Percentiles rank a stretch among this genome's conserved stretches.
Evolutionary conservation across 306 rosid genomes (phyloP).

Genomic region (Sechiopsis laciniata): DNA sequence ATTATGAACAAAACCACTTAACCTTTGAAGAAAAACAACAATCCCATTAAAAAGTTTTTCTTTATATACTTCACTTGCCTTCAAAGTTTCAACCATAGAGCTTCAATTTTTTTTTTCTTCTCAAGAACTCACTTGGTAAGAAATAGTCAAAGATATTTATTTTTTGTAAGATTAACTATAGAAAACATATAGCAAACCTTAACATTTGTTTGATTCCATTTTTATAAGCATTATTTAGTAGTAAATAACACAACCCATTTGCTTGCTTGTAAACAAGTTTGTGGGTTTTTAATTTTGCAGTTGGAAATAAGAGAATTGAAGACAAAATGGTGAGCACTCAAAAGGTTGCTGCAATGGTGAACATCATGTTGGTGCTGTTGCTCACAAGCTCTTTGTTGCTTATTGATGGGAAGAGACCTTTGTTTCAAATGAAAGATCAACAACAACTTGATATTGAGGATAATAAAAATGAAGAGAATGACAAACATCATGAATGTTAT

Average conservation of each 20-base stretch:
- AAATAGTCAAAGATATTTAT: not conserved
- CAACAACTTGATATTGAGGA: not conserved
- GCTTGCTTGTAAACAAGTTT: not conserved
- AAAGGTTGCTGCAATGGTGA: not conserved
- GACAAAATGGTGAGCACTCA: not conserved
- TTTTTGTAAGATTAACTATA: not conserved
- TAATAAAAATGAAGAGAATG: not conserved
- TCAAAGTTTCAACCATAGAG: not conserved
- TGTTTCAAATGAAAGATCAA: not conserved
- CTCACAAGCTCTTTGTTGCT: constrained; percentile 9
- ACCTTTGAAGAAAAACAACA: not conserved
- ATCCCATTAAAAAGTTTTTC: not conserved
- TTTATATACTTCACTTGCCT: not conserved
- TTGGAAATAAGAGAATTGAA: not conserved
- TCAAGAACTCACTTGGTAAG: not conserved
- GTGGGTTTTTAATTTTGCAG: not conserved
- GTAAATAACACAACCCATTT: not conserved
- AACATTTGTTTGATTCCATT: not conserved
- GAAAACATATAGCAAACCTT: not conserved
- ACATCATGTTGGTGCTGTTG: not conserved
- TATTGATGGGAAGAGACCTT: not conserved
- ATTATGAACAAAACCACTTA: not conserved
- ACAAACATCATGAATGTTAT: not conserved
- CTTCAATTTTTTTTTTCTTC: not conserved
- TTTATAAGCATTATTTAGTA: not conserved